Evolutionary conservation across 2,329 filamentous ascomycete genomes (phyloP).

Genomic region (Alternaria dauci): DNA sequence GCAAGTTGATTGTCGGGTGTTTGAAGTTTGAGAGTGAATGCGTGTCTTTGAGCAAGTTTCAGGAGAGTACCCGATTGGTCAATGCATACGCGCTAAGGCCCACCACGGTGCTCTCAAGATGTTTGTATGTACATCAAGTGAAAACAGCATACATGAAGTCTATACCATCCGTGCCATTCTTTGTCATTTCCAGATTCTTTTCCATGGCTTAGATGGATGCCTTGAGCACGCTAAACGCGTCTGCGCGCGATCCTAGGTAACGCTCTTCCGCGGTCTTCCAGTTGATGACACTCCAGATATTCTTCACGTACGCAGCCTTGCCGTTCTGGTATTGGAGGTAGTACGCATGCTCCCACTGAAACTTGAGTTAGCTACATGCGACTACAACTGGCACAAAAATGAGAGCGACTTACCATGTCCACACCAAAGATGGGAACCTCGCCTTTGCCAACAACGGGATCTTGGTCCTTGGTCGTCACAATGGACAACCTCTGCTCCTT

Average conservation of each 20-base stretch:
- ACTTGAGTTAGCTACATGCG: neutral
- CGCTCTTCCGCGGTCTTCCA: slow-evolving; percentile 75
- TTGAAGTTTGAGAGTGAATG: slow-evolving; percentile 34
- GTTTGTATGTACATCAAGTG: neutral
- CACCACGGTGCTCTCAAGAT: slow-evolving; percentile 34
- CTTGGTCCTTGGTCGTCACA: slow-evolving; percentile 86
- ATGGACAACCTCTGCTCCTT: slow-evolving; percentile 66
- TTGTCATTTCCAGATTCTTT: neutral
- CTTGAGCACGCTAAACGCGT: slow-evolving; percentile 52
- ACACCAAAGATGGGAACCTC: slow-evolving; percentile 78
- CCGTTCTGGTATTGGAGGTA: slow-evolving; percentile 84
- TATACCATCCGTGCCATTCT: neutral
- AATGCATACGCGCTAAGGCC: slow-evolving; percentile 17
- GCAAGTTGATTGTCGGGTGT: neutral
- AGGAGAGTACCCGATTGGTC: slow-evolving; percentile 42
- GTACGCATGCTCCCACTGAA: slow-evolving; percentile 84
- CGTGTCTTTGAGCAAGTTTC: slow-evolving; percentile 51
- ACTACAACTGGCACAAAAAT: too few species aligned
- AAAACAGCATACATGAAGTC: neutral
- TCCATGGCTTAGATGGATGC: slow-evolving; percentile 37
- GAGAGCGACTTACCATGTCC: slow-evolving; percentile 66
- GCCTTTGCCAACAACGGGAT: slow-evolving; percentile 69
- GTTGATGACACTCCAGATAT: slow-evolving; percentile 81
- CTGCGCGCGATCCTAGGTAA: slow-evolving; percentile 59
- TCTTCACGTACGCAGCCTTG: slow-evolving; percentile 77